Evolutionary conservation across 805 yeast genomes (phyloP), one percentile per base, ranked within the genome.

Genomic region (Cyberlindnera misumaiensis): DNA sequence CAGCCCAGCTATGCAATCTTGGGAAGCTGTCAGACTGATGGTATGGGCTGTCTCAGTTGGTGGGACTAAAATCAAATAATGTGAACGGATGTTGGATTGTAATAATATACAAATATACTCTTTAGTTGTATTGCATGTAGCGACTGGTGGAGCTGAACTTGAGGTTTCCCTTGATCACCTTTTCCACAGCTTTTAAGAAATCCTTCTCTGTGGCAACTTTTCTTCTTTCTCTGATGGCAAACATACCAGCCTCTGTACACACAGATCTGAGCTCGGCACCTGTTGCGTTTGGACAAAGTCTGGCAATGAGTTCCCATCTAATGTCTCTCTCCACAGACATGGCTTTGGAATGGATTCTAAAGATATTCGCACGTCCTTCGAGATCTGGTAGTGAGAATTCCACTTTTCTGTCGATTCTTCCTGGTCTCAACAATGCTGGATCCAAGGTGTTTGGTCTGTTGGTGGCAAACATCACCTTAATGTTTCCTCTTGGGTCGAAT

Each of bases 181-280:
- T 93, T 55, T 93, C 98, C 33, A 93, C 99, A 26, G 98, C 96
- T 52, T 90, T 88, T 55, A 93, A 70, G 73, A 93, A 93, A 63
- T 93, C 99, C 72, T 93, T 93, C 62, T 93, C 99, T 20, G 95
- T 83, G 28, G 98, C 97, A 31, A 93, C 96, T 70, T 93, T 93
- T 68, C 98, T 77, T 65, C 99, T 80, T 14, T 97, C 96, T 55
- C 99, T 79, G 40, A 93, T 93, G 32, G 99, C 98, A 71, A 89
- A 93, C 98, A 93, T 93, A 55, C 99, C 99, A 4, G 98, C 98
- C 64, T 93, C 99, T 1, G 98, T 93, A 64, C 98, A 93, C 13
- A 93, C 98, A 6, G 97, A 90, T 60, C 98, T 81, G 53, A 93
- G 72, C 68, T 93, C 98, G 3, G 99, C 99, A 63, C 99, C 99